Evolutionary conservation across 2,329 filamentous ascomycete species (phyloP).

Genomic region (Epichloe bromicola): DNA sequence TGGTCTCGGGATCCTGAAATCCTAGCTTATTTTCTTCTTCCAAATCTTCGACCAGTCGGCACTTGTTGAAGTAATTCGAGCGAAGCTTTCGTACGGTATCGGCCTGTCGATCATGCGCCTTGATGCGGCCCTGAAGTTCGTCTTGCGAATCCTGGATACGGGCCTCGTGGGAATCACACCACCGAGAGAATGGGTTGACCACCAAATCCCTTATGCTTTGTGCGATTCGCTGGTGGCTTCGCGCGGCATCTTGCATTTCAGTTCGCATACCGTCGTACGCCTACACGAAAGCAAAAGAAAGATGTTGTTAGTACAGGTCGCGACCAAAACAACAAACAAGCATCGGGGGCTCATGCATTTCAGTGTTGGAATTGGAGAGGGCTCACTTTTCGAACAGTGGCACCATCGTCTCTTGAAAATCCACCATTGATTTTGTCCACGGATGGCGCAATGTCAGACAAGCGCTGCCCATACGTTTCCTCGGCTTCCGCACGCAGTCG

Average conservation of each 20-base stretch:
- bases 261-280: constrained; percentile 86
- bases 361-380: neutral
- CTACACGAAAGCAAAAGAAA: constrained; percentile 28
- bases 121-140: constrained; percentile 80
- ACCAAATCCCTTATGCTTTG: constrained; percentile 94
- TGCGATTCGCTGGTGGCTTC: constrained; percentile 88
- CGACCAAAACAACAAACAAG: neutral
- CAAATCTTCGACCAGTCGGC: constrained; percentile 84
- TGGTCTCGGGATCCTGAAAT: constrained; percentile 74
- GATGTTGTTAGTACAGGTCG: constrained; percentile 8
- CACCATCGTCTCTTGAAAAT: constrained; percentile 85
- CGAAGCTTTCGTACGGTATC: constrained; percentile 85
- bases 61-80: constrained; percentile 98
- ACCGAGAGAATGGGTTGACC: constrained; percentile 83
- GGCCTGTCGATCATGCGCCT: constrained; percentile 82
- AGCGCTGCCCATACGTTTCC: constrained; percentile 69
- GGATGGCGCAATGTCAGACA: constrained; percentile 69
- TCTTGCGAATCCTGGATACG: constrained; percentile 91
- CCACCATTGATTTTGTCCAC: constrained; percentile 74
- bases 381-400: constrained; percentile 80
- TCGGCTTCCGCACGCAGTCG: constrained; percentile 93
- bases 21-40: constrained; percentile 98
- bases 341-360: neutral
- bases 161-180: constrained; percentile 89
- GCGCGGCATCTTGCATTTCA: constrained; percentile 84